These are phyloP conservation scores for Sphenostylis stenocarpa DNA, from an alignment of 306 rosid genomes.

Conservation along the genomic window DNA sequence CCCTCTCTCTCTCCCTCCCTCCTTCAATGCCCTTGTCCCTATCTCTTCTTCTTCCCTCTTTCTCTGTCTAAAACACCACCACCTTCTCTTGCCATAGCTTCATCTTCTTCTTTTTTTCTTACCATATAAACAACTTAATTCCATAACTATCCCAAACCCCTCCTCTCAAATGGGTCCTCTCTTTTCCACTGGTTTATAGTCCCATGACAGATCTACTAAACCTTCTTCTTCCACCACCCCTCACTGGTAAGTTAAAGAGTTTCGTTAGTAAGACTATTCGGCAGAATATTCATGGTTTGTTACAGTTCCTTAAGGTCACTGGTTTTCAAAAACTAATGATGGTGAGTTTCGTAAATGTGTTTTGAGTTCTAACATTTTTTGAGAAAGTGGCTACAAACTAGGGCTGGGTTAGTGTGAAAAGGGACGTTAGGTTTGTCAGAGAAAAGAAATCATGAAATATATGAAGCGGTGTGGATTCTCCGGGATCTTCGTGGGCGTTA, in stretches of 20 bases:
- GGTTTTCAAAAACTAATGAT: not conserved
- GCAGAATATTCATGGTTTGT: not conserved
- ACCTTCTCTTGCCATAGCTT: not conserved
- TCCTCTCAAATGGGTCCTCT: conserved; percentile 7
- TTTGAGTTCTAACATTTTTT: not conserved
- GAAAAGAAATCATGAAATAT: not conserved
- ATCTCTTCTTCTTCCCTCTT: conserved; percentile 4
- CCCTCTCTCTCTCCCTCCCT: conserved; percentile 28
- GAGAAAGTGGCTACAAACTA: not conserved
- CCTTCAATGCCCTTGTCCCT: conserved; percentile 32
- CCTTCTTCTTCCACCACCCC: not conserved
- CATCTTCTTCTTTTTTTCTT: not conserved
- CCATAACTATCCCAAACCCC: not conserved
- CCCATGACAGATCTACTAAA: conserved; percentile 39
- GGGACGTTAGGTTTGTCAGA: not conserved
- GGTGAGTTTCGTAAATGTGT: not conserved
- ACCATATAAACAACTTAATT: not conserved
- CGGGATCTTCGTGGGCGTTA: conserved; percentile 58
- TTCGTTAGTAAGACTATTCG: not conserved
- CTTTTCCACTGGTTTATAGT: not conserved
- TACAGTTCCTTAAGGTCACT: not conserved
- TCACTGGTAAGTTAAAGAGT: not conserved
- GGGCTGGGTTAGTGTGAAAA: conserved; percentile 23
- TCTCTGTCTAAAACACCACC: not conserved
- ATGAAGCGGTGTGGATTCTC: conserved; percentile 40